Conservation (phyloP, 305 asterid species). For the Striga hermonthica region DNA sequence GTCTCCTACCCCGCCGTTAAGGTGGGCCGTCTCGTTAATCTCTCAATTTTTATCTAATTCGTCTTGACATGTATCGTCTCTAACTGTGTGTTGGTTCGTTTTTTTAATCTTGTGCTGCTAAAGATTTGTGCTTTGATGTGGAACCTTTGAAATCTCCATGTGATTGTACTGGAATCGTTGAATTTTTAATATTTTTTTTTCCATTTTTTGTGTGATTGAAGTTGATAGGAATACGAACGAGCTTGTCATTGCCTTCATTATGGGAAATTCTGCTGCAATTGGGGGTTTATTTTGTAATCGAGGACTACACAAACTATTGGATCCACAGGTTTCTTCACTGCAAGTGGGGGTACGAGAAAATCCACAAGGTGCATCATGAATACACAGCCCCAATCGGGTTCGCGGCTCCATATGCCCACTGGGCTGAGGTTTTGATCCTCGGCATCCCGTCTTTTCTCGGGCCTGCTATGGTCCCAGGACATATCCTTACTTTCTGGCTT, state of each 20-base stretch:
- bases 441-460: slow-evolving; percentile 95
- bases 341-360: slow-evolving; percentile 95
- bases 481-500: slow-evolving; percentile 88
- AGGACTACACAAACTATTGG: slow-evolving; percentile 93
- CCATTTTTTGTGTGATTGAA: slow-evolving; percentile 32
- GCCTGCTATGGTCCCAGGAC: slow-evolving; percentile 90
- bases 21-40: slow-evolving; percentile 33
- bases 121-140: background rate
- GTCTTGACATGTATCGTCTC: slow-evolving; percentile 10
- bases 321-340: slow-evolving; percentile 83
- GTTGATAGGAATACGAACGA: slow-evolving; percentile 79
- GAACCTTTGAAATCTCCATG: background rate
- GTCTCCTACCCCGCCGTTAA: slow-evolving; percentile 78
- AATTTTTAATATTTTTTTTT: slow-evolving; percentile 10
- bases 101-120: background rate
- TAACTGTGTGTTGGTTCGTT: too few relatives aligned
- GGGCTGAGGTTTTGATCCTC: slow-evolving; percentile 94
- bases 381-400: slow-evolving; percentile 90
- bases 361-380: slow-evolving; percentile 93
- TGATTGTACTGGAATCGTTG: background rate
- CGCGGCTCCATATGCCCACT: slow-evolving; percentile 95
- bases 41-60: background rate
- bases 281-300: slow-evolving; percentile 71
- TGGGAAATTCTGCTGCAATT: slow-evolving; percentile 70
- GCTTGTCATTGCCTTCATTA: slow-evolving; percentile 85